Conservation (phyloP, 208 protist species). For the Vickermania ingenoplastis region DNA sequence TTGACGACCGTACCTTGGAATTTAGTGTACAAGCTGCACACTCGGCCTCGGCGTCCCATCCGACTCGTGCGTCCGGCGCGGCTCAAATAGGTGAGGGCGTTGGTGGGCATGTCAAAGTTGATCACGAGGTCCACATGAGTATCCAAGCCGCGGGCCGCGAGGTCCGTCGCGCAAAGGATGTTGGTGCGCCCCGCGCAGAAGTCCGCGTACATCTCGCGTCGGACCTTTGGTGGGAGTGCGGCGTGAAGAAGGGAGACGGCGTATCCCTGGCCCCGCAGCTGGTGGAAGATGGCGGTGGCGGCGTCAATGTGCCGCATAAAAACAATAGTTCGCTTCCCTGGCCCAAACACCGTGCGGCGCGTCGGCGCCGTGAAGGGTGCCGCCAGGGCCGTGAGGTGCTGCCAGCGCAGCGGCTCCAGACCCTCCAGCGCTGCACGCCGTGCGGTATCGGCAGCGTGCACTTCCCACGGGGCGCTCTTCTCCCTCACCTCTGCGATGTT, state of each 20-base stretch:
- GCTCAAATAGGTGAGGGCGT: slow-evolving; percentile 61
- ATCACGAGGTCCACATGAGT: slow-evolving; percentile 81
- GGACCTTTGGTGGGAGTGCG: slow-evolving; percentile 47
- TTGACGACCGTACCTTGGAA: slow-evolving; percentile 62
- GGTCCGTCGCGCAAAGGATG: slow-evolving; percentile 87
- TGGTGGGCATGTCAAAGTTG: slow-evolving; percentile 80
- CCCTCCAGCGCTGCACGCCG: slow-evolving; percentile 39
- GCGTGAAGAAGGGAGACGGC: slow-evolving; percentile 63
- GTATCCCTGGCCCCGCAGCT: slow-evolving; percentile 47
- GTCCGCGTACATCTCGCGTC: slow-evolving; percentile 47
- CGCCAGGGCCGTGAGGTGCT: slow-evolving; percentile 60
- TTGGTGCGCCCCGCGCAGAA: slow-evolving; percentile 71
- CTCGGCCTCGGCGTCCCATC: slow-evolving; percentile 59
- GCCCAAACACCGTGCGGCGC: slow-evolving; percentile 47
- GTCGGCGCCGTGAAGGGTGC: slow-evolving; percentile 64
- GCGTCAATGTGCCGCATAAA: slow-evolving; percentile 71
- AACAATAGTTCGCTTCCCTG: slow-evolving; percentile 44
- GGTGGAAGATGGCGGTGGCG: slow-evolving; percentile 63
- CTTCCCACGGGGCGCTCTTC: slow-evolving; percentile 2
- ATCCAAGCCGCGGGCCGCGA: slow-evolving; percentile 78
- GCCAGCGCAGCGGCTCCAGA: slow-evolving; percentile 56
- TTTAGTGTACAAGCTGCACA: slow-evolving; percentile 70
- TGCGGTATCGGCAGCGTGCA: slow-evolving; percentile 25
- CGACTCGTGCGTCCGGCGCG: slow-evolving; percentile 65
- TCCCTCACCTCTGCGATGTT: neutral